phyloP scores from a whole-genome alignment of 1,139 yeast genomes.

The Insectozyma bohioensis region DNA sequence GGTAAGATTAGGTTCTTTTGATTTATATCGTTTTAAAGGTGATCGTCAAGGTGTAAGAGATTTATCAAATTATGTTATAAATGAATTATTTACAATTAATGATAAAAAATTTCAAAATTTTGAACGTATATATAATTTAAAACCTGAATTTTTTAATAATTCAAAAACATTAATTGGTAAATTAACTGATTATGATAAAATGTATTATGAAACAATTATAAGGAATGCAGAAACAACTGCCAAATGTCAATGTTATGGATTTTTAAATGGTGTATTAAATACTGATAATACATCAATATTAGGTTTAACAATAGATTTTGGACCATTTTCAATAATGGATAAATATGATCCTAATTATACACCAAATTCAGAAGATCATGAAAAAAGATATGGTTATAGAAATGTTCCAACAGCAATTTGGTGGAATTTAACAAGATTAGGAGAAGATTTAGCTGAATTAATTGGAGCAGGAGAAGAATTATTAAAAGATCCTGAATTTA shows the following conservation, averaged over 20 bases:
- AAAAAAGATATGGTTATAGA: constrained; percentile 68
- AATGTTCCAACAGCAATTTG: constrained; percentile 86
- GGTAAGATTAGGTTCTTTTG: constrained; percentile 91
- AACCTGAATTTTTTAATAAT: constrained; percentile 22
- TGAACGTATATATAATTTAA: constrained; percentile 16
- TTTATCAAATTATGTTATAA: constrained; percentile 72
- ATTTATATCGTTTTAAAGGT: constrained; percentile 72
- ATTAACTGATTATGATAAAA: constrained; percentile 64
- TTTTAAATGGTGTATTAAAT: constrained; percentile 89
- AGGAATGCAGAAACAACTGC: constrained; percentile 81
- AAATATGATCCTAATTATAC: constrained; percentile 78
- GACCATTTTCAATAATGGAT: constrained; percentile 92
- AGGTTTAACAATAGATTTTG: constrained; percentile 89
- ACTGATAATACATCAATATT: constrained; percentile 89
- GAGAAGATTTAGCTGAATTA: constrained; percentile 80
- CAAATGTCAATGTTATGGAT: constrained; percentile 88
- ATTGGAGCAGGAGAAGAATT: constrained; percentile 65
- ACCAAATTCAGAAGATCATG: constrained; percentile 86
- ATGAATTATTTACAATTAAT: constrained; percentile 53
- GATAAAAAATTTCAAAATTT: constrained; percentile 38
- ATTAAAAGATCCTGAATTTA: constrained; percentile 39
- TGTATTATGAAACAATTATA: constrained; percentile 68
- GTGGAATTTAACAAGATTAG: constrained; percentile 90
- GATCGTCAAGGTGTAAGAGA: constrained; percentile 61
- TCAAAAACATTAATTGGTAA: constrained; percentile 22